These are phyloP conservation scores for Amphichorda felina DNA, from an alignment of 2,329 filamentous ascomycete genomes.

Conservation along the genomic window DNA sequence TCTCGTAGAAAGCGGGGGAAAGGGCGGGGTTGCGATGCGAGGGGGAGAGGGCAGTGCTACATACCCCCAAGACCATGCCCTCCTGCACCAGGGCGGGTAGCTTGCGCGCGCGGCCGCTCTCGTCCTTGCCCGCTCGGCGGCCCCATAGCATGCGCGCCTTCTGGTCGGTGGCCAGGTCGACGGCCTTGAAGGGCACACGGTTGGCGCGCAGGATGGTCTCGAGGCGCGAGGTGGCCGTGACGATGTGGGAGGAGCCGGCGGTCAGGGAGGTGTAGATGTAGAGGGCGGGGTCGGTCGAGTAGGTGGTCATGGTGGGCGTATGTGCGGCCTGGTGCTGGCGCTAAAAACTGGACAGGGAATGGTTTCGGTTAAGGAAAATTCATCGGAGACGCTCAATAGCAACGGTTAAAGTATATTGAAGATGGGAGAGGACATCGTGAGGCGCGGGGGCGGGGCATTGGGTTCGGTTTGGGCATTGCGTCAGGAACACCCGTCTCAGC, in stretches of 20 bases:
- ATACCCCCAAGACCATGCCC: constrained; percentile 73
- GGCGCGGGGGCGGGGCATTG: no score
- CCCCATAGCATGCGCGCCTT: constrained; percentile 84
- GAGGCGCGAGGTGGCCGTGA: constrained; percentile 88
- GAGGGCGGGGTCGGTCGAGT: constrained; percentile 55
- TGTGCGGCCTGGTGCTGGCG: not conserved
- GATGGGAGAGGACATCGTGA: no score
- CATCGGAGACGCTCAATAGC: not conserved
- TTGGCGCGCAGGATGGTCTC: constrained; percentile 95
- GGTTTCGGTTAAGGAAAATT: no score
- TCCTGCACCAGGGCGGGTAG: constrained; percentile 82
- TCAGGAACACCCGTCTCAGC: no score
- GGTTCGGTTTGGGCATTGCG: no score
- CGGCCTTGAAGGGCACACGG: constrained; percentile 82
- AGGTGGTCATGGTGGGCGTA: constrained; percentile 23
- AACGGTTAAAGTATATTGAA: not conserved
- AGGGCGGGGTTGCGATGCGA: no score
- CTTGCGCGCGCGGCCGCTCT: constrained; percentile 53
- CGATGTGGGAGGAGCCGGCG: constrained; percentile 87
- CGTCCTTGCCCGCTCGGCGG: constrained; percentile 64
- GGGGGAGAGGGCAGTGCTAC: constrained; percentile 23
- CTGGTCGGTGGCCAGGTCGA: constrained; percentile 85
- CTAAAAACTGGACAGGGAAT: no score
- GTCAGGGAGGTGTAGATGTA: constrained; percentile 97
- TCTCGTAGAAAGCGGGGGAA: no score